phyloP scores from a whole-genome alignment of 257 asterid genomes.

The Verbena officinalis region DNA sequence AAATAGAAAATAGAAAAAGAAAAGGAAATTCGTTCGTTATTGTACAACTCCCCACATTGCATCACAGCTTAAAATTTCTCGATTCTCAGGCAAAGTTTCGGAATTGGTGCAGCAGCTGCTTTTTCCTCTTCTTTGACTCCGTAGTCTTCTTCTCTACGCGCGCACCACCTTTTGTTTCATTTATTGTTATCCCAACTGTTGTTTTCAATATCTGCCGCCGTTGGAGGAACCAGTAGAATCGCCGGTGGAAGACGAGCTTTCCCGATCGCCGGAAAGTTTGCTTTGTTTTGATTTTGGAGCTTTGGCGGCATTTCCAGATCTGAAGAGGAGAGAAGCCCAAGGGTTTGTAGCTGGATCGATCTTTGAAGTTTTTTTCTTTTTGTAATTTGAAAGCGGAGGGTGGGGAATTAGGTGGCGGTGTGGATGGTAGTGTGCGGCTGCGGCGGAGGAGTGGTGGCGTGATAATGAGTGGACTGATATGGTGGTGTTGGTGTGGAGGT shows the following conservation, averaged over 20 bases:
- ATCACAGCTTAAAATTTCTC: slow-evolving; percentile 41
- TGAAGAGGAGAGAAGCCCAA: slow-evolving; percentile 24
- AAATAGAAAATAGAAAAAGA: not conserved
- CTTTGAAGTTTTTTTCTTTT: slow-evolving; percentile 24
- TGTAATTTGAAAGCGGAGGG: slow-evolving; percentile 35
- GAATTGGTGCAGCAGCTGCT: slow-evolving; percentile 39
- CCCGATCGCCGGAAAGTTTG: no score
- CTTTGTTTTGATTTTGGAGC: no score
- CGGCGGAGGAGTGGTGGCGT: slow-evolving; percentile 49
- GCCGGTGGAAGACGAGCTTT: not conserved
- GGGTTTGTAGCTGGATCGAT: slow-evolving; percentile 33
- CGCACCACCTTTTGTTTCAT: slow-evolving; percentile 23
- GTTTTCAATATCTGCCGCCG: slow-evolving; percentile 11
- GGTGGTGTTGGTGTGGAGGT: slow-evolving; percentile 76
- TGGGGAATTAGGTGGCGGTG: slow-evolving; percentile 42
- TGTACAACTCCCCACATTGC: slow-evolving; percentile 31
- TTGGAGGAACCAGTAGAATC: slow-evolving; percentile 22
- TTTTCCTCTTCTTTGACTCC: slow-evolving; percentile 48
- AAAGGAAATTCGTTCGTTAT: slow-evolving; percentile 25
- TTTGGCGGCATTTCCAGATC: slow-evolving; percentile 36
- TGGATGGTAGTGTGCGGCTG: slow-evolving; percentile 73
- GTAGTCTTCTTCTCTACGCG: slow-evolving; percentile 30
- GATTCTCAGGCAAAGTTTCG: slow-evolving; percentile 38
- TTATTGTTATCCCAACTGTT: not conserved
- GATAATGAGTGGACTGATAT: slow-evolving; percentile 86